Percentiles rank a stretch among this genome's conserved stretches.
Conservation (phyloP, 2,329 filamentous ascomycete species). For the Pseudogymnoascus verrucosus region DNA sequence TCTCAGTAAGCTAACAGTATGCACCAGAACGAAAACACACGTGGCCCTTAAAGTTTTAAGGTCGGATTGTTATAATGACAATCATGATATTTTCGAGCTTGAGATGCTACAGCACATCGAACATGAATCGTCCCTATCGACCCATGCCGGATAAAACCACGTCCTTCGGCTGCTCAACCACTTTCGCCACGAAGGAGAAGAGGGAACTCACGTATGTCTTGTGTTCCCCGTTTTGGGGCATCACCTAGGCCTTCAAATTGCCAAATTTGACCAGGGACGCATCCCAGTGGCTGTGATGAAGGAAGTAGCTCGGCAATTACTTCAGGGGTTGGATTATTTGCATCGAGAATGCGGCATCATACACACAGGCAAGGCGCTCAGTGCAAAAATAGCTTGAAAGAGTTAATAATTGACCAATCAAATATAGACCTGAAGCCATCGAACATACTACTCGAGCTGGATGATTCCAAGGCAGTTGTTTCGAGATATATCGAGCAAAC, state of each 20-base stretch:
- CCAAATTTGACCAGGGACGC: not conserved
- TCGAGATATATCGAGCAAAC: not conserved
- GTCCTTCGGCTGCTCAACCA: not conserved
- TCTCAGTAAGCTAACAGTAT: not conserved
- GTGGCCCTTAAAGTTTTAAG: not conserved
- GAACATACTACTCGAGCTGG: not conserved
- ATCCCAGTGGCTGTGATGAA: not conserved
- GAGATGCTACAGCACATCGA: not conserved
- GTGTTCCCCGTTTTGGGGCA: not conserved
- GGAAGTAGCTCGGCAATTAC: not conserved
- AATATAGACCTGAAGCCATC: not conserved
- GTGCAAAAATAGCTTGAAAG: not conserved
- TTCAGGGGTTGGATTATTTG: slow-evolving; percentile 16
- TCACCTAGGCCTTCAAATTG: not conserved
- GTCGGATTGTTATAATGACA: not conserved
- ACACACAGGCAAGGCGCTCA: slow-evolving; percentile 14
- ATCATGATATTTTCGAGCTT: not conserved
- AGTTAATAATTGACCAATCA: not conserved
- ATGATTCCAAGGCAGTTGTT: not conserved
- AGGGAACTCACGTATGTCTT: not conserved
- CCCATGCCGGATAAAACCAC: not conserved
- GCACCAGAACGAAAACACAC: not conserved
- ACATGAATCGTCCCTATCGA: not conserved
- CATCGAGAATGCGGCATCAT: slow-evolving; percentile 19
- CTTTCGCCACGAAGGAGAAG: not conserved